Evolutionary conservation across 306 rosid genomes (phyloP).

Genomic region (Cotoneaster glaucophyllus): DNA sequence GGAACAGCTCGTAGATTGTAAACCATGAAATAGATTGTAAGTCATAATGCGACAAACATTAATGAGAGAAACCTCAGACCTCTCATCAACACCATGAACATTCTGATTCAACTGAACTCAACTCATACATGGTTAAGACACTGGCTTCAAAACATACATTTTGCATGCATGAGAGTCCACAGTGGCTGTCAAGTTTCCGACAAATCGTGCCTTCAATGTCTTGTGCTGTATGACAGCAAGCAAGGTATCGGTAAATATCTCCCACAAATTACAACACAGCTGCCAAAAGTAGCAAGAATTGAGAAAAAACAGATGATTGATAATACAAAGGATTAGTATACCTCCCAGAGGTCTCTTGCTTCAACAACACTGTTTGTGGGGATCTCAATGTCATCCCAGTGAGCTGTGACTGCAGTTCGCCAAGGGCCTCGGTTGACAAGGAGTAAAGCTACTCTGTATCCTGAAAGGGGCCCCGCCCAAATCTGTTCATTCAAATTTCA

Average conservation of each 20-base stretch:
- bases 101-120: neutral
- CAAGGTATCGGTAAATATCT: neutral
- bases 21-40: neutral
- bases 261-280: neutral
- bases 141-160: slow-evolving; percentile 66
- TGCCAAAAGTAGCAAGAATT: neutral
- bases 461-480: slow-evolving; percentile 94
- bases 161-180: slow-evolving; percentile 63
- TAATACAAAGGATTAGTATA: neutral
- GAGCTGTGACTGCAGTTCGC: slow-evolving; percentile 34
- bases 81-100: neutral
- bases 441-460: slow-evolving; percentile 58
- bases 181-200: slow-evolving; percentile 54
- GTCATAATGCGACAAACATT: neutral
- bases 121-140: slow-evolving; percentile 24
- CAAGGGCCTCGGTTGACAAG: slow-evolving; percentile 57
- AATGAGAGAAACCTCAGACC: neutral
- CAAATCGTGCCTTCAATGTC: slow-evolving; percentile 46
- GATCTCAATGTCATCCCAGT: slow-evolving; percentile 87
- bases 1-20: neutral
- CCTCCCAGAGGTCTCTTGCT: slow-evolving; percentile 97
- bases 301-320: neutral
- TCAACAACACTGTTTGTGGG: slow-evolving; percentile 47
- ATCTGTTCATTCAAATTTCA: slow-evolving; percentile 32
- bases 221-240: slow-evolving; percentile 53